Evolutionary conservation across 2,329 filamentous ascomycete genomes (phyloP).

Genomic region (Botrytis sinoallii): DNA sequence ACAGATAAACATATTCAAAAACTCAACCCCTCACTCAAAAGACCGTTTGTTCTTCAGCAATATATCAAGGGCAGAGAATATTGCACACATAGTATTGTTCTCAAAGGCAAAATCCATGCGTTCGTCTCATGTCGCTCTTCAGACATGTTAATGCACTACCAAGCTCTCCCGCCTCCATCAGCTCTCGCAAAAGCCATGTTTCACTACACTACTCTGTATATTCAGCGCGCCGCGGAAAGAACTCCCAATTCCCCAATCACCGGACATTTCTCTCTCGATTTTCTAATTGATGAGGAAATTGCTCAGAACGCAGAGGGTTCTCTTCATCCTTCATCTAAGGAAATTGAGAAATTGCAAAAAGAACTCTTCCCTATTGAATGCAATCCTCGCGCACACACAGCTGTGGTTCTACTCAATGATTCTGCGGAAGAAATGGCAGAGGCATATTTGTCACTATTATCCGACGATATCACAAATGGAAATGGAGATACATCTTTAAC

Average conservation of each 20-base stretch:
- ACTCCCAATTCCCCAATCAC: conserved; percentile 53
- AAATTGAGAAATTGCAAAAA: conserved; percentile 33
- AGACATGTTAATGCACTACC: conserved; percentile 57
- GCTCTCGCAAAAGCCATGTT: conserved; percentile 59
- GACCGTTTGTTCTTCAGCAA: conserved; percentile 67
- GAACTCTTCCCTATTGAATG: conserved; percentile 66
- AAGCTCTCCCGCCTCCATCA: conserved; percentile 53
- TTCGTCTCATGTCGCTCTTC: conserved; percentile 65
- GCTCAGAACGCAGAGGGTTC: not conserved
- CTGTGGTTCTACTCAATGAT: conserved; percentile 56
- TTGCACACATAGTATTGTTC: conserved; percentile 67
- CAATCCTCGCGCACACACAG: conserved; percentile 67
- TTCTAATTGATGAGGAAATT: not conserved
- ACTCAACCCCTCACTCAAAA: conserved; percentile 40
- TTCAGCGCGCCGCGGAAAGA: conserved; percentile 35
- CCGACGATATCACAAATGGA: conserved; percentile 26
- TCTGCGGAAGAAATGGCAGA: conserved; percentile 44
- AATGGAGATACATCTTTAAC: not conserved
- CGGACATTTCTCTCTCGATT: conserved; percentile 63
- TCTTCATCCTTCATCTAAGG: not conserved
- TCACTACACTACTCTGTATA: conserved; percentile 59
- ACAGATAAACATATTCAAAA: conserved; percentile 54
- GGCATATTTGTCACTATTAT: conserved; percentile 51
- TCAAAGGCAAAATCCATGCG: conserved; percentile 60
- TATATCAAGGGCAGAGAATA: conserved; percentile 63